Base-by-base conservation (phyloP, 2,329 filamentous ascomycete genomes). In the Penicillium frequentans region DNA sequence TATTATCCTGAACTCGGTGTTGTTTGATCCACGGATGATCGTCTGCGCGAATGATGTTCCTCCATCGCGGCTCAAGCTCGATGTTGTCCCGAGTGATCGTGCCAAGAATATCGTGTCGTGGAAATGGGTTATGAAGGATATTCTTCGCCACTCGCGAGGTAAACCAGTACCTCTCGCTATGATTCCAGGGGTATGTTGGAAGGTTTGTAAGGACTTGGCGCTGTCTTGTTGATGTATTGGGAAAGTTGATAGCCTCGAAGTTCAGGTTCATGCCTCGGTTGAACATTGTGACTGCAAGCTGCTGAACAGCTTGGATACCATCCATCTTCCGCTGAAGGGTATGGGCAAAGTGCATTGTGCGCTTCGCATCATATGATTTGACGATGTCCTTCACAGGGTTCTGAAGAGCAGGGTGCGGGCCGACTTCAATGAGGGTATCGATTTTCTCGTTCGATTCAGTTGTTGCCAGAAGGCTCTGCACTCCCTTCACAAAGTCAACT, bases 1-100 rank as follows among this genome's bases (percentile, higher is more conserved):
- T 63, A 23, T 49, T 61, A 2, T 53, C 63, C 23, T 66, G 63
- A 7, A 66, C 64, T 31, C 54, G 55, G 37, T 66, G 64, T 21
- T 66, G 61, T 7, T 60, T 53, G 13, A 66, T 58, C 64, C 64
- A 66, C 1, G 64, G 64, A 9, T 64, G 57, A n/a, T 66, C 64
- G 19, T 66, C 64, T 1, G 51, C 63, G 4, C 64, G 61, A 27
- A 66, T 60, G 16, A 60, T 53, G 45, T 66, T 66, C 23, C 64
- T 64, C 64, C 64, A 66, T 21, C 64, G 58, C 23, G 64, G 64
- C 44, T 66, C 64, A 26, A 63, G 45, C 24, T 66, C 64, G 2
- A 65, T 27, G 48, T 65, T 64, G 11, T 66, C 64, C 10, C 61
- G 56, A 3, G 29, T 55, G n/a, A 65, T 52, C 7, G 52, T 57